Base-by-base conservation (phyloP, 2,329 filamentous ascomycete genomes). In the Dactylellina sp. region DNA sequence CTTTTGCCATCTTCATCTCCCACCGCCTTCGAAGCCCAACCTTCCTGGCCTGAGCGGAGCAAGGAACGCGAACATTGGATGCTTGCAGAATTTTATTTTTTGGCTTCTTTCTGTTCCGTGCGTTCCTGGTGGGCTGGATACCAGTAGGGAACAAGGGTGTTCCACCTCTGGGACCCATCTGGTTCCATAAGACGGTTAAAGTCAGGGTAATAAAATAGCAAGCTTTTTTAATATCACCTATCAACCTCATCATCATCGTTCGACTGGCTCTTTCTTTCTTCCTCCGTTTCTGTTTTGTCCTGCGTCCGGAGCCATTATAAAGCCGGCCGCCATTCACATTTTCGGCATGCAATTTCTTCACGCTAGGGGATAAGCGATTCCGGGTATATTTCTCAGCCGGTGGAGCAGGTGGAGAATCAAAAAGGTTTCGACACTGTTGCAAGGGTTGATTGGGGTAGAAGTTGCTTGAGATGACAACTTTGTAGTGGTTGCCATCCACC, bases 61-160 rank as follows among this genome's bases (percentile, higher is more conserved):
- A 74, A 66, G 61, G 70, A 74, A 74, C 70, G 70, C 70, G 70
- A 74, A 59, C 44, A 61, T 57, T 66, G 57, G 70, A 74, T 56
- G 70, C 65, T 74, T 74, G 70, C 70, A 74, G 70, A 72, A 66
- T 74, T 74, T 66, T 63, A 24, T 62, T 37, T 63, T 25, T 6
- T 22, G 28, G 44, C 57, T 46, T 42, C 39, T 37, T 53, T 49
- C 55, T 66, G 39, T 72, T 66, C 70, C 70, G 56, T 74, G 61
- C 66, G 66, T 71, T 63, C 65, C 49, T 60, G 61, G 53, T 72
- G 49, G 42, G 62, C 62, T 57, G 61, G 61, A 52, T 20, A 3
- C 28, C 18, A 11, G 60, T 64, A 65, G 61, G 68, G 53, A 50
- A 64, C 70, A 74, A 59, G 70, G 70, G 55, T 74, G 56, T 42